Conservation (phyloP, 768 basidiomycete genomes). For the Exidia glandulosa region DNA sequence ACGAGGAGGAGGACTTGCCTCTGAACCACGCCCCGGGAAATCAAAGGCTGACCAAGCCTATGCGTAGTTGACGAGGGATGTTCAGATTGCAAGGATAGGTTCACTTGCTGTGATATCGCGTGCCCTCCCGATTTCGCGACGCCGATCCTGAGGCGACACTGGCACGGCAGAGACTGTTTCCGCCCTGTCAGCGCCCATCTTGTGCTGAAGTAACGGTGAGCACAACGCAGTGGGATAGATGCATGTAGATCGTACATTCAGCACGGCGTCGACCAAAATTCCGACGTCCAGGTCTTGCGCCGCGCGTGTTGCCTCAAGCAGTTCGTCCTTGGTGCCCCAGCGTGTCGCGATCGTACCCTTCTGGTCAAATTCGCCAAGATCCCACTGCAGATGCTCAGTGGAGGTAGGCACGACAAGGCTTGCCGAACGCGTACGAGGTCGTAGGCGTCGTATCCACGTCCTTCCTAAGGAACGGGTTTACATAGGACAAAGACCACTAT, state of each 20-base stretch:
- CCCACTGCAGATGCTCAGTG: conserved; percentile 45
- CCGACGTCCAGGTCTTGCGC: conserved; percentile 63
- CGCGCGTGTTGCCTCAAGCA: conserved; percentile 53
- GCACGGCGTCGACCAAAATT: conserved; percentile 75
- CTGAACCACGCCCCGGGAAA: conserved; percentile 54
- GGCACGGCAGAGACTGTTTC: conserved; percentile 63
- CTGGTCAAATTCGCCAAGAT: conserved; percentile 75
- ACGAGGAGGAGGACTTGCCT: too few species aligned
- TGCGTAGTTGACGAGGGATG: background rate
- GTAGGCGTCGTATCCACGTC: conserved; percentile 73
- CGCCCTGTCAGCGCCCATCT: conserved; percentile 69
- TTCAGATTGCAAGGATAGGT: background rate
- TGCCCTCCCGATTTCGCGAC: conserved; percentile 44
- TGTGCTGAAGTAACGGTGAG: conserved; percentile 39
- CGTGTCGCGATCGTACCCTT: conserved; percentile 61
- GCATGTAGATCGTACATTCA: conserved; percentile 55
- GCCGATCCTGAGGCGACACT: conserved; percentile 58
- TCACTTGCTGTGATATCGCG: conserved; percentile 54
- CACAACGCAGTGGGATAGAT: background rate
- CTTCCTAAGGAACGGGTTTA: conserved; percentile 30
- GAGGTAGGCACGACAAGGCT: background rate
- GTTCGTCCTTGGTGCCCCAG: conserved; percentile 81
- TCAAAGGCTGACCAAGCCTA: conserved; percentile 84
- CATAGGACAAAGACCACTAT: conserved; percentile 3
- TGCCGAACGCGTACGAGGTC: conserved; percentile 47